Conservation (phyloP, 352 stramenopile genomes). For the Globisporangium recalcitrans region DNA sequence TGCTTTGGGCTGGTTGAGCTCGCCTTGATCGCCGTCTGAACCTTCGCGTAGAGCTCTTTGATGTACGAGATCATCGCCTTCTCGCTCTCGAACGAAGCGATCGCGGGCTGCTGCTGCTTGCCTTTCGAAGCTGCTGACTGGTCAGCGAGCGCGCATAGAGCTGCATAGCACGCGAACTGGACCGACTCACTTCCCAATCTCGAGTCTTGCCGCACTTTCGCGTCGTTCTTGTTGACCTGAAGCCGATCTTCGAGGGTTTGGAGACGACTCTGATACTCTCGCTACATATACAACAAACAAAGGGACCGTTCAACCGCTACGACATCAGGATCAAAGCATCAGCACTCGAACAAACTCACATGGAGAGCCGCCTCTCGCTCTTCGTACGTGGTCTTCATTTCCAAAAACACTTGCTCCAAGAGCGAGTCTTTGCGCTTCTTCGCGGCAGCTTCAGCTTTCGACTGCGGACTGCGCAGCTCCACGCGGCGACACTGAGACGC, state of each 20-base stretch:
- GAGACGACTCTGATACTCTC: slow-evolving; percentile 39
- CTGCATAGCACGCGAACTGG: slow-evolving; percentile 31
- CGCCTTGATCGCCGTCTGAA: slow-evolving; percentile 21
- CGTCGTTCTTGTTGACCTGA: slow-evolving; percentile 8
- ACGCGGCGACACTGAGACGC: slow-evolving; percentile 59
- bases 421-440: slow-evolving; percentile 25
- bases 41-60: slow-evolving; percentile 25
- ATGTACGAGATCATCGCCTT: slow-evolving; percentile 28
- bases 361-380: slow-evolving; percentile 40
- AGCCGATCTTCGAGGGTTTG: slow-evolving; percentile 29
- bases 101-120: not conserved
- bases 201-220: not conserved
- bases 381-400: slow-evolving; percentile 51
- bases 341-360: slow-evolving; percentile 20
- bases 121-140: not conserved
- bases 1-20: not conserved
- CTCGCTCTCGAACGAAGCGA: slow-evolving; percentile 27
- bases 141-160: slow-evolving; percentile 47
- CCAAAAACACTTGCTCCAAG: slow-evolving; percentile 41
- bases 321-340: not conserved
- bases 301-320: not conserved
- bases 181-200: not conserved
- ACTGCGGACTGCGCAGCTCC: slow-evolving; percentile 26
- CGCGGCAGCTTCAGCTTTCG: slow-evolving; percentile 13
- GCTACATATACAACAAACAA: slow-evolving; percentile 12